Base-by-base conservation (phyloP, 495 filamentous ascomycete genomes). In the Podospora didyma region DNA sequence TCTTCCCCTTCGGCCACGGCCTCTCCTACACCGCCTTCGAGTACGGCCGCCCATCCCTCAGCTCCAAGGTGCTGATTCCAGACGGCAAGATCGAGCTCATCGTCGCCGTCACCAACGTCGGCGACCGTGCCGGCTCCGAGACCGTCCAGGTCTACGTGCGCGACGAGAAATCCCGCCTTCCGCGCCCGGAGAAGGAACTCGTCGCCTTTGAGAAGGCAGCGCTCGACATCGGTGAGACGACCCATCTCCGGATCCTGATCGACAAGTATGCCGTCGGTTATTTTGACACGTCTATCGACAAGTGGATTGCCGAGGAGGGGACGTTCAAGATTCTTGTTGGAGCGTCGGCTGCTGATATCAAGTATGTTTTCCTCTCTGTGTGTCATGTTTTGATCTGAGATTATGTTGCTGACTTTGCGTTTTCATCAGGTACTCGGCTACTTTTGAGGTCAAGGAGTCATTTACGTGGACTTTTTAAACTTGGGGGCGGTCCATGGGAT, bases 1-100 rank as follows among this genome's bases (percentile, higher is more conserved):
- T 87, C 0, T 94, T 94, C 73, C 77, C 86, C 46, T 95, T 96
- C 63, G 90, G 90, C 45, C 85, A 93, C 66, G 90, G 90, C 20
- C 81, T 96, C 10, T 89, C 86, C 0, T 95, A 94, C 69, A 89
- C 90, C 0, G 84, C 77, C 5, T 95, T 95, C 66, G 69, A 76
- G 28, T 90, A 89, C 65, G 82, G 82, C 12, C 72, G 83, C 20
- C 80, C 89, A 17, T 76, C 73, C 1, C 74, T 86, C 47, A 78
- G 66, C 56, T 62, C 57, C 17, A 70, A 58, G 49, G 75, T 79
- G 0, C 69, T 89, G 23, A 65, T 74, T 20, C 75, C 77, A 23
- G 77, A 76, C 2, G 78, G 79, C 16, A 77, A 73, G 0, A 73
- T 90, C 62, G 84, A 80, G 51, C 73, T 87, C 21, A 75, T 78